phyloP scores from a whole-genome alignment of 2,329 filamentous ascomycete genomes.

The Xylariaceae sp. region DNA sequence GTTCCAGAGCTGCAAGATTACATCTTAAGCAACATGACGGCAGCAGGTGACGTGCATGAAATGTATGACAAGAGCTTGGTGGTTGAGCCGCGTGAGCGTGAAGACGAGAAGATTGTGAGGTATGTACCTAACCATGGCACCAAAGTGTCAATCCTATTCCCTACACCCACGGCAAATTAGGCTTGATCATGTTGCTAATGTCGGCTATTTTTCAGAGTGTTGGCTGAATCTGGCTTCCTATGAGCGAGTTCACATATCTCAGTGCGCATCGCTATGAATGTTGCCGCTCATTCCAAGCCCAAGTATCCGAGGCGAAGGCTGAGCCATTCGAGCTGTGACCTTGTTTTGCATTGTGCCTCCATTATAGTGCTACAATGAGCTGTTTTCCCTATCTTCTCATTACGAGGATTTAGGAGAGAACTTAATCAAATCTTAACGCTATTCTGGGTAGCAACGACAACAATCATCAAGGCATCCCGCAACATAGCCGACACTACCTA shows the following conservation, averaged over 20 bases:
- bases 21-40: conserved; percentile 94
- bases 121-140: conserved; percentile 53
- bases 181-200: conserved; percentile 33
- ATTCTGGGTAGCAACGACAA: background rate
- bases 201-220: conserved; percentile 51
- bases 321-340: background rate
- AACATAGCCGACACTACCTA: too few relatives aligned
- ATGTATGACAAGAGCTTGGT: conserved; percentile 98
- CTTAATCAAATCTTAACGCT: background rate
- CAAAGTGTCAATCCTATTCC: conserved; percentile 7
- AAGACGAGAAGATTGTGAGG: conserved; percentile 99
- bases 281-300: conserved; percentile 1
- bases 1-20: conserved; percentile 95
- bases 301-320: background rate
- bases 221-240: conserved; percentile 67
- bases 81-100: conserved; percentile 92
- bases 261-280: background rate
- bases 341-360: background rate
- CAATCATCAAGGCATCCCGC: background rate
- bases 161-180: conserved; percentile 4
- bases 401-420: too few relatives aligned
- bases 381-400: background rate
- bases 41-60: conserved; percentile 93
- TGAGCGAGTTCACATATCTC: conserved; percentile 42
- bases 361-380: too few relatives aligned